These are phyloP conservation scores for Fusarium hainanense DNA, from an alignment of 2,329 filamentous ascomycete genomes.

Conservation along the genomic window DNA sequence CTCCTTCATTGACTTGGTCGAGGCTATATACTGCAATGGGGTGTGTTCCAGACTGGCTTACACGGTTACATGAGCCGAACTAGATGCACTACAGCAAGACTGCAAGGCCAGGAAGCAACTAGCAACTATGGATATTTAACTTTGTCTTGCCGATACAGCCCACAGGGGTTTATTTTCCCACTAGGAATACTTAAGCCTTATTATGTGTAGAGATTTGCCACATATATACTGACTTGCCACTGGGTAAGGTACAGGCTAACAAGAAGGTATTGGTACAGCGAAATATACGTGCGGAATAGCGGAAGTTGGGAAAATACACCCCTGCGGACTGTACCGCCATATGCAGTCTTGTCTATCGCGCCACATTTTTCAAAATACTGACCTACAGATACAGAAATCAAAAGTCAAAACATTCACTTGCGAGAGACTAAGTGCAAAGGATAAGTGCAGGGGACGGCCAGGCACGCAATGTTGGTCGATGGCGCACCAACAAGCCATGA, in stretches of 20 bases:
- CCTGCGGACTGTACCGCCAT: background rate
- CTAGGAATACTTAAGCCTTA: no score
- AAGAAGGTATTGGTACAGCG: no score
- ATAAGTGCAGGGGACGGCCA: slow-evolving; percentile 22
- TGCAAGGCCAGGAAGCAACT: background rate
- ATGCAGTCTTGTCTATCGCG: background rate
- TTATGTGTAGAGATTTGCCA: no score
- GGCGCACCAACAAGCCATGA: slow-evolving; percentile 22
- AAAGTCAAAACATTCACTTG: slow-evolving; percentile 6
- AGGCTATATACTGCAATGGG: background rate
- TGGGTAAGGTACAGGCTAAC: no score
- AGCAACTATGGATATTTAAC: background rate
- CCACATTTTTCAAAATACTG: background rate
- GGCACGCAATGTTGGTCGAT: slow-evolving; percentile 31
- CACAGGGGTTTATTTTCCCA: no score
- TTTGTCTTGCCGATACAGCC: no score
- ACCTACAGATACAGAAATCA: background rate
- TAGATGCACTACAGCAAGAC: background rate
- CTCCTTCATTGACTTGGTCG: background rate
- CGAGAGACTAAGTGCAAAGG: background rate
- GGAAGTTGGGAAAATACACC: no score
- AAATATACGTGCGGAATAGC: no score
- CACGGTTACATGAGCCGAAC: background rate
- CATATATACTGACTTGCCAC: no score
- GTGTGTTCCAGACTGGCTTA: background rate